A percentile compares a stretch with the other conserved stretches of the same genome.
These are phyloP conservation scores for Metschnikowia lochheadii DNA, from an alignment of 805 yeast species.

Conservation along the genomic window DNA sequence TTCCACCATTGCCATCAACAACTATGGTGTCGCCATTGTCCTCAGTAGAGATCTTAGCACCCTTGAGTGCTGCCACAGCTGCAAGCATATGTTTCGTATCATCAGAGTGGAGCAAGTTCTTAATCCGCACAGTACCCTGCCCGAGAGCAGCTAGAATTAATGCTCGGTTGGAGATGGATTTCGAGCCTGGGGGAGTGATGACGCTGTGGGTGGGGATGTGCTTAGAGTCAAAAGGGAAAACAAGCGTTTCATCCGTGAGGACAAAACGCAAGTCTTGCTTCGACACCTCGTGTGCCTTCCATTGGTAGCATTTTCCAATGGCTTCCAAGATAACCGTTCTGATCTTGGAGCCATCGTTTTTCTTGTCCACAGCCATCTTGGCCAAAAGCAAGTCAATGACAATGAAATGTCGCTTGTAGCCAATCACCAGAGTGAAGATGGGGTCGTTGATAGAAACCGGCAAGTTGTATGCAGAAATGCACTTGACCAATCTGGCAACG, in stretches of 20 bases:
- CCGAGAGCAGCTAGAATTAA: conserved; percentile 90
- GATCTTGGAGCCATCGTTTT: conserved; percentile 89
- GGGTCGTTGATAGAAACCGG: conserved; percentile 79
- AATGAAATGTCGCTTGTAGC: conserved; percentile 56
- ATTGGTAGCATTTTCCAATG: conserved; percentile 87
- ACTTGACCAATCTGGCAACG: conserved; percentile 82
- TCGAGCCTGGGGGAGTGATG: conserved; percentile 88
- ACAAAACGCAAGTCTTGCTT: conserved; percentile 80
- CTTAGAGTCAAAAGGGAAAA: conserved; percentile 48
- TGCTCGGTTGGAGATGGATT: conserved; percentile 95
- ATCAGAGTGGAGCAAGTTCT: conserved; percentile 88
- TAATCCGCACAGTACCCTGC: conserved; percentile 74
- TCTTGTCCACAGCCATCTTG: conserved; percentile 94
- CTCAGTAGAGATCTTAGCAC: conserved; percentile 78
- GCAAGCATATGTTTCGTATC: conserved; percentile 93
- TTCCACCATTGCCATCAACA: conserved; percentile 81
- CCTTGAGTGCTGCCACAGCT: conserved; percentile 75
- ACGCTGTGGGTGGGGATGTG: conserved; percentile 41
- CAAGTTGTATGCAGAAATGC: conserved; percentile 78
- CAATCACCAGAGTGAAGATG: conserved; percentile 58
- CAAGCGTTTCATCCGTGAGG: conserved; percentile 74
- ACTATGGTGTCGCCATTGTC: conserved; percentile 88
- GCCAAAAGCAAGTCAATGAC: conserved; percentile 71
- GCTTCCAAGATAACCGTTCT: conserved; percentile 77
- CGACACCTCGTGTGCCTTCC: conserved; percentile 76